phyloP scores from a whole-genome alignment of 139 green algal genomes.

The Astrephomene gubernaculifera region DNA sequence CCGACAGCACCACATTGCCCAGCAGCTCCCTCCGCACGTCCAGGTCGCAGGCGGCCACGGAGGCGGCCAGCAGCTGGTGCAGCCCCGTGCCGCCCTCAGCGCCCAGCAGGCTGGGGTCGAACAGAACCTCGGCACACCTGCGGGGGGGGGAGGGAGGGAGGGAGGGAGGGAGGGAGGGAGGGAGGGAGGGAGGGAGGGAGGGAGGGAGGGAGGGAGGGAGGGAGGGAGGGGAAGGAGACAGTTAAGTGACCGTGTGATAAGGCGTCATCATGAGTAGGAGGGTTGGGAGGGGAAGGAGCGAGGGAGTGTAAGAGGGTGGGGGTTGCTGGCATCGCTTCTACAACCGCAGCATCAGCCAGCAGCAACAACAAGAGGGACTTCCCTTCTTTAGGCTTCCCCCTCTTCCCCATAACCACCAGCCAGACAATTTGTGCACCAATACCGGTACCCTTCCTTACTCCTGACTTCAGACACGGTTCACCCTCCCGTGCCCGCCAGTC shows the following conservation, averaged over 20 bases:
- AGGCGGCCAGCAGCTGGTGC: slow-evolving; percentile 88
- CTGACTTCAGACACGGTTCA: too few relatives aligned
- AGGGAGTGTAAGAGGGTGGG: background rate
- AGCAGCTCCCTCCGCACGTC: slow-evolving; percentile 95
- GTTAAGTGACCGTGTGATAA: too few relatives aligned
- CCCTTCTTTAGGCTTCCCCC: too few relatives aligned
- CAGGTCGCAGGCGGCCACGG: slow-evolving; percentile 95
- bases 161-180: background rate
- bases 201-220: background rate
- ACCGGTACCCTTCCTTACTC: too few relatives aligned
- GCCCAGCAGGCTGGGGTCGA: slow-evolving; percentile 80
- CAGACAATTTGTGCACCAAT: too few relatives aligned
- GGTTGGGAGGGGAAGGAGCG: background rate
- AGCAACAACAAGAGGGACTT: too few relatives aligned
- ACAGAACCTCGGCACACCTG: slow-evolving; percentile 92
- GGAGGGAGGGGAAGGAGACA: background rate
- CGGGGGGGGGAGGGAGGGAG: background rate
- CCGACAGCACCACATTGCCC: slow-evolving; percentile 91
- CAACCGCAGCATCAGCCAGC: too few relatives aligned
- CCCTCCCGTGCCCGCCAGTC: background rate
- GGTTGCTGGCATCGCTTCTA: too few relatives aligned
- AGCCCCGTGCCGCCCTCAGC: slow-evolving; percentile 70
- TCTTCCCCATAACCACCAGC: too few relatives aligned
- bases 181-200: background rate
- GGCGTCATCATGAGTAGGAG: background rate